These are phyloP conservation scores for Metschnikowia drakensbergensis DNA, from an alignment of 805 yeast species.

Conservation along the genomic window DNA sequence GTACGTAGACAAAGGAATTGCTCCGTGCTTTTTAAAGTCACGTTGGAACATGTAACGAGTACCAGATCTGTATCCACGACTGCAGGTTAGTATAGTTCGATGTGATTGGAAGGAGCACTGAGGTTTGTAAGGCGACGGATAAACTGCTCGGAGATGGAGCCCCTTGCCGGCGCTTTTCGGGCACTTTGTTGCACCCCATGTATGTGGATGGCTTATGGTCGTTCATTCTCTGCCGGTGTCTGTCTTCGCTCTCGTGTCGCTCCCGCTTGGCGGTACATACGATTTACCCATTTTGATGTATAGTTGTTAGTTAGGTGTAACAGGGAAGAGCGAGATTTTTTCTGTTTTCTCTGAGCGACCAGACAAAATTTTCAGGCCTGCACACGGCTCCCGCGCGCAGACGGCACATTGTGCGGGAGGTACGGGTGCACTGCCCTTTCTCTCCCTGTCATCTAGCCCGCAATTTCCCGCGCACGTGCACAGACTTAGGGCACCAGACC, in stretches of 20 bases:
- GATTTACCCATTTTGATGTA: conserved; percentile 30
- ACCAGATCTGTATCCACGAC: conserved; percentile 99
- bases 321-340: conserved; percentile 2
- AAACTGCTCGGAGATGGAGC: too few species aligned
- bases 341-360: conserved; percentile 12
- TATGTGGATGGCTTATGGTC: neutral
- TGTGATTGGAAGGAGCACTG: too few species aligned
- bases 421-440: neutral
- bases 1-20: conserved; percentile 92
- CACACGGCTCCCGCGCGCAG: conserved; percentile 9
- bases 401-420: conserved; percentile 1
- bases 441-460: neutral
- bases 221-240: too few species aligned
- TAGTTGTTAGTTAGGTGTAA: conserved; percentile 11
- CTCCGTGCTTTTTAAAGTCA: conserved; percentile 98
- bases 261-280: conserved; percentile 17
- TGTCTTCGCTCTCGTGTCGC: neutral
- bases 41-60: conserved; percentile 99
- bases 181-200: neutral
- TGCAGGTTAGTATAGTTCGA: conserved; percentile 25
- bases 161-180: too few species aligned
- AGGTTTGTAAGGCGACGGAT: neutral
- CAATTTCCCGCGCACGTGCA: neutral
- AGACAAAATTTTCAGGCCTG: conserved; percentile 20
- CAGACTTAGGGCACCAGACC: conserved; percentile 1